Evolutionary conservation across 2,329 filamentous ascomycete genomes (phyloP).

Genomic region (Ascocoryne sarcoides): DNA sequence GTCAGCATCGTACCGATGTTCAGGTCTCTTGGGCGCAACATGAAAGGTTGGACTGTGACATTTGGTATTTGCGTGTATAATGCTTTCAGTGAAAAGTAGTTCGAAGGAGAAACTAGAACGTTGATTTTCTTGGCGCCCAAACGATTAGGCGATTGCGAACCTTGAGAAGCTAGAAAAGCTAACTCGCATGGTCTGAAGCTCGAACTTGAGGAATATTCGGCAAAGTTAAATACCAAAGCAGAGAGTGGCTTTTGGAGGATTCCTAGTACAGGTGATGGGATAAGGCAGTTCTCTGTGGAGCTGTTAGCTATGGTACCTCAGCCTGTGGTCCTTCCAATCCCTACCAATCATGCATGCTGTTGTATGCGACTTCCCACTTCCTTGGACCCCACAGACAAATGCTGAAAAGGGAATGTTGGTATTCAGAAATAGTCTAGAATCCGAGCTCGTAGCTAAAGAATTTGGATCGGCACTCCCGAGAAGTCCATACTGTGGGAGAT

Average conservation of each 20-base stretch:
- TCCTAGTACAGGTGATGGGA: constrained; percentile 30
- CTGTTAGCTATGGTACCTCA: too few relatives aligned
- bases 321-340: too few relatives aligned
- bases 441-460: constrained; percentile 6
- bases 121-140: constrained; percentile 9
- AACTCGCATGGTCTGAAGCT: constrained; percentile 39
- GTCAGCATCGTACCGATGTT: constrained; percentile 14
- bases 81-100: constrained; percentile 6
- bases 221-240: constrained; percentile 48
- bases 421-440: constrained; percentile 38
- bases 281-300: constrained; percentile 39
- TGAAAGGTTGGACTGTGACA: constrained; percentile 11
- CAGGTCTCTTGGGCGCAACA: constrained; percentile 9
- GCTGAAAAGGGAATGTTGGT: constrained; percentile 46
- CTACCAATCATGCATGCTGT: constrained; percentile 43
- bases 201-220: constrained; percentile 34
- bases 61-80: constrained; percentile 10
- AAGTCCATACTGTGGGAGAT: too few relatives aligned
- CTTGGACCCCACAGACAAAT: constrained; percentile 56
- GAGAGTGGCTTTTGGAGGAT: constrained; percentile 39
- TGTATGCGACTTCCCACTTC: constrained; percentile 53
- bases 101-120: constrained; percentile 14
- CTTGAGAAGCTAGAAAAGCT: constrained; percentile 39
- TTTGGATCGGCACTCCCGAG: constrained; percentile 5
- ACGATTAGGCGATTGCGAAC: background rate